Evolutionary conservation across 306 rosid species (phyloP), one percentile per base, ranked within the genome.

Genomic region (Gastrolobium bilobum): DNA sequence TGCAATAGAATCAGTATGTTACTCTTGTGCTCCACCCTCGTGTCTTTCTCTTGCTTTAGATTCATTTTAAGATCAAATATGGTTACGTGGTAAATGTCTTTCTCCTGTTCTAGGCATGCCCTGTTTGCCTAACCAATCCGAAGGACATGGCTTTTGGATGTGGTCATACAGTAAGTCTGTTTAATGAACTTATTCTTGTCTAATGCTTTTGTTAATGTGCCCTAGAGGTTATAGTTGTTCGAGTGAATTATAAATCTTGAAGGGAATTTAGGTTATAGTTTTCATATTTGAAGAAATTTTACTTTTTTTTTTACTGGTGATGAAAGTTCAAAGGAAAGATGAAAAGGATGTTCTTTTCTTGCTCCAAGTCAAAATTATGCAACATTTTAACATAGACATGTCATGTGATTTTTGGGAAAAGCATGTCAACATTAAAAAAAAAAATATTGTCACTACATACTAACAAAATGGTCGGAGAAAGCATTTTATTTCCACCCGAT

Each of bases 121-220:
- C 95, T 37, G 68, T 93, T 77, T 93, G 98, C 83, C 88, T 91
- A 63, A 87, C 91, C 42, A 90, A 93, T 79, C 98, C 92, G 2
- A 93, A 87, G 89, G 89, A 93, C 81, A 87, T 93, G 98, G 98
- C 98, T 75, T 93, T 93, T 79, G 95, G 93, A 84, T 93, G 98
- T 33, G 98, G 98, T 66, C 98, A 93, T 82, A 84, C 89, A 15
- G 98, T 93, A 81, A 88, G 95, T 84, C 59, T 46, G 33, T 71
- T 65, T 48, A 29, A 48, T 63, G 65, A 63, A 43, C 52, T 37
- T 35, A 46, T 40, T 77, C 67, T 65, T 64, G 29, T 42, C 64
- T 8, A 20, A 20, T 50, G 44, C 14, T 43, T 38, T 35, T 31
- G 43, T 46, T 30, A 40, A 53, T 76, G 7, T 70, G 79, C 20